Evolutionary conservation across 2,329 filamentous ascomycete species (phyloP), one percentile per base, ranked within the genome.

Genomic region (Zasmidium citrigriseum): DNA sequence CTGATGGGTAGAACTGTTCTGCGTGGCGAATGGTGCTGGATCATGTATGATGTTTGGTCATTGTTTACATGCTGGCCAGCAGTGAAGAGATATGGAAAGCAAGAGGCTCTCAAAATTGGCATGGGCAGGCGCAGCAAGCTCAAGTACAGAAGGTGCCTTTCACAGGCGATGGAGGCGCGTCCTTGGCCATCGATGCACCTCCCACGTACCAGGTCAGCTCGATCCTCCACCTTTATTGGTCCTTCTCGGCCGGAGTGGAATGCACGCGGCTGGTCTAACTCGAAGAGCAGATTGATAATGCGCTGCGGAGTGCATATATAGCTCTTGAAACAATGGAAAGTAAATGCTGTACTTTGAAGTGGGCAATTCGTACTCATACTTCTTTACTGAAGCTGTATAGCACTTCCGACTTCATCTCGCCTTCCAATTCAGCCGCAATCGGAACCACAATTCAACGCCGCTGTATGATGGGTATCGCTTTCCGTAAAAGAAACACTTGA

Each of bases 401-500:
- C 34, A n/a, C 14, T n/a, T 41, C 34, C 5, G 14, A 4, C 4
- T n/a, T 4, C 34, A 10, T 10, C 14, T 11, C 16, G 4, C 34
- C 7, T 11, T n/a, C 20, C 22, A 24, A 18, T 12, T 27, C 7
- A 41, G 34, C 18, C 14, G 34, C 14, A 16, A 41, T 41, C 34
- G 16, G 18, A 9, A 4, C 34, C 34, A 16, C 52, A 46, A 10
- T 21, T 20, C 21, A 54, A 29, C 29, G 18, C 38, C 34, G 23
- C 24, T 27, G 10, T 34, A 41, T n/a, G 7, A 16, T 41, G 34
- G 34, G 34, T 41, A 41, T 41, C 34, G 34, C 34, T 41, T 41
- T 41, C 34, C 34, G 34, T 41, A 41, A 16, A n/a, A 49, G 49
- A 53, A 57, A 48, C 55, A 24, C 52, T 21, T 55, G 24, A 46